Percentiles rank a stretch among this genome's conserved stretches.
Conservation (phyloP, 768 basidiomycete genomes). For the Mycena galericulata region DNA sequence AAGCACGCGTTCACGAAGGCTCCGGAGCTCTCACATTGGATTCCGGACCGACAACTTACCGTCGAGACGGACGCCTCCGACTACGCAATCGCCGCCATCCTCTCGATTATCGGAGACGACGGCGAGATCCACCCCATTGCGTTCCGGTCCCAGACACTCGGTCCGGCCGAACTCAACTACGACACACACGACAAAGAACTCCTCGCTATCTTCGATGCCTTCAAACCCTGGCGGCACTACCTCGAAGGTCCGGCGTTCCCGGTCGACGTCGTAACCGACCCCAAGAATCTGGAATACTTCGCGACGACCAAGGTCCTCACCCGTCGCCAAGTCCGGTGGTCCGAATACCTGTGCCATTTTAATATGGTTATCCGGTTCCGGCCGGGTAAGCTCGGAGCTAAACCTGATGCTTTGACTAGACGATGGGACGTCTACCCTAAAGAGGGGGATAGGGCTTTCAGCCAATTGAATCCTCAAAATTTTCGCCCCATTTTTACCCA, state of each 20-base stretch:
- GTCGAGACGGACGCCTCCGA: constrained; percentile 27
- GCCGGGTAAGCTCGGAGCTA: background rate
- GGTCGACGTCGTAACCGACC: constrained; percentile 47
- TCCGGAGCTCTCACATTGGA: constrained; percentile 23
- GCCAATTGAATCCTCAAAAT: background rate
- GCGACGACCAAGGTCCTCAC: constrained; percentile 44
- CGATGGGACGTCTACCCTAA: constrained; percentile 6
- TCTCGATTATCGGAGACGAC: constrained; percentile 19
- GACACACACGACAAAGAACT: constrained; percentile 58
- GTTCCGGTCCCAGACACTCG: constrained; percentile 27
- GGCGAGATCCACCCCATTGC: constrained; percentile 27
- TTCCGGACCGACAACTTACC: constrained; percentile 10
- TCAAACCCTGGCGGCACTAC: constrained; percentile 43
- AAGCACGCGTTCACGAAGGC: constrained; percentile 35
- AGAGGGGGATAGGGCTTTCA: constrained; percentile 30
- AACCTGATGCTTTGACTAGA: constrained; percentile 1
- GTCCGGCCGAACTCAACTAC: constrained; percentile 52
- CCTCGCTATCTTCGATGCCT: constrained; percentile 51
- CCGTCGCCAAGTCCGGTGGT: constrained; percentile 52
- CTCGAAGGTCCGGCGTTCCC: constrained; percentile 37
- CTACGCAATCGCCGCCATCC: constrained; percentile 21
- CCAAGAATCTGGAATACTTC: constrained; percentile 55
- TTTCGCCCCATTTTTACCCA: constrained; percentile 4
- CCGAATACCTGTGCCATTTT: constrained; percentile 41
- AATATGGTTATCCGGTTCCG: constrained; percentile 16